These are phyloP conservation scores for Canariomyces notabilis DNA, from an alignment of 2,329 filamentous ascomycete genomes.

Conservation along the genomic window DNA sequence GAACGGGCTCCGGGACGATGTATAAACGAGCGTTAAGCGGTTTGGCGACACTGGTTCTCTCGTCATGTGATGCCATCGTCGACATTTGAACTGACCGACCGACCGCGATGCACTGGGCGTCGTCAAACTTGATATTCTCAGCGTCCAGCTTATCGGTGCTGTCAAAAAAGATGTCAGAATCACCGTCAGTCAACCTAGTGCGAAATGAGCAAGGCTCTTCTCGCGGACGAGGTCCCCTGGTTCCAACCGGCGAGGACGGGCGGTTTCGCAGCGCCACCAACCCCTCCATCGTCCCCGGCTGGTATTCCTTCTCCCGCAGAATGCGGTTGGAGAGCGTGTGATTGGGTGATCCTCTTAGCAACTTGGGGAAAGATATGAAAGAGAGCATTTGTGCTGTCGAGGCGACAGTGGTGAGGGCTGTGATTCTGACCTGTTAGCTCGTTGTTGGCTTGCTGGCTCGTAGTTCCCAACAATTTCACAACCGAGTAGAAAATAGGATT, in stretches of 20 bases:
- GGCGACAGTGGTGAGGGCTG: slow-evolving; percentile 7
- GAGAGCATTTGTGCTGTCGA: slow-evolving; percentile 10
- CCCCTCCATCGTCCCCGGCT: not conserved
- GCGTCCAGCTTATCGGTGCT: slow-evolving; percentile 6
- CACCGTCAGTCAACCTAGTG: slow-evolving; percentile 13
- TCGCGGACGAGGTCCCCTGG: slow-evolving; percentile 2
- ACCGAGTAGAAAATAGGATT: not conserved
- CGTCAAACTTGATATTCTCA: slow-evolving; percentile 14
- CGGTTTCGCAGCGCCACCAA: not conserved
- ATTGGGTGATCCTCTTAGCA: not conserved
- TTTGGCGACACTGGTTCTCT: not conserved
- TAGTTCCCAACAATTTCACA: no score
- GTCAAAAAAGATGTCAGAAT: slow-evolving; percentile 2
- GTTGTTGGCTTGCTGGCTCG: no score
- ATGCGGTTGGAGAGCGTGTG: slow-evolving; percentile 1
- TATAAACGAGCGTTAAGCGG: not conserved
- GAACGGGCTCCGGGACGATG: not conserved
- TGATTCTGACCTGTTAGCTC: not conserved
- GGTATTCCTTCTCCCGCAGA: not conserved
- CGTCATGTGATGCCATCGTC: not conserved
- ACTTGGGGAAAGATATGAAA: slow-evolving; percentile 6
- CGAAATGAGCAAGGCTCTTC: slow-evolving; percentile 16
- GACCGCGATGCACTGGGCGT: slow-evolving; percentile 18
- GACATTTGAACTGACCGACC: slow-evolving; percentile 10
- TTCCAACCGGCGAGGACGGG: not conserved